phyloP scores from a whole-genome alignment of 257 asterid genomes.

The Solanum piurae region DNA sequence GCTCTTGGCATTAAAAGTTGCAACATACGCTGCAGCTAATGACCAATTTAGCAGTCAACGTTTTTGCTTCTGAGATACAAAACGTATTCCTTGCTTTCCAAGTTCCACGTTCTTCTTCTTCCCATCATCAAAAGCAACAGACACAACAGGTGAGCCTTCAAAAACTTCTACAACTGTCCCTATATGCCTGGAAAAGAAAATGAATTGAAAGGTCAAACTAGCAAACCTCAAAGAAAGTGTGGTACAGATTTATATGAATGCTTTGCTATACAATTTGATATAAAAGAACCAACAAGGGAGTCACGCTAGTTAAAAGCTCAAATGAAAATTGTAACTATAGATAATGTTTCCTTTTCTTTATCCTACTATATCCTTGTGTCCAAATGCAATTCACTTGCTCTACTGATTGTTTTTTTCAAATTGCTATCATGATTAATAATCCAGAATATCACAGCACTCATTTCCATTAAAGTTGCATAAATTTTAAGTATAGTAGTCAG shows the following conservation, averaged over 20 bases:
- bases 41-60: constrained; percentile 13
- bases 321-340: neutral
- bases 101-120: constrained; percentile 64
- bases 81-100: constrained; percentile 94
- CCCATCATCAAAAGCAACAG: constrained; percentile 35
- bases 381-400: neutral
- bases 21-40: neutral
- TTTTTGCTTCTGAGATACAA: constrained; percentile 75
- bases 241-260: neutral
- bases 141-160: constrained; percentile 60
- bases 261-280: neutral
- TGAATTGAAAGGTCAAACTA: neutral
- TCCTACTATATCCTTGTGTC: neutral
- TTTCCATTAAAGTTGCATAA: constrained; percentile 1
- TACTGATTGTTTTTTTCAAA: neutral
- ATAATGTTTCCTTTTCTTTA: neutral
- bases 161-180: constrained; percentile 48
- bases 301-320: neutral
- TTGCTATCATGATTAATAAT: neutral
- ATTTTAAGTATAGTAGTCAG: neutral
- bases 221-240: neutral
- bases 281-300: neutral
- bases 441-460: neutral
- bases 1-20: neutral
- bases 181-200: constrained; percentile 33